These are phyloP conservation scores for Chernovozyma sophiae-reginae DNA, from an alignment of 1,139 yeast genomes.

Conservation along the genomic window DNA sequence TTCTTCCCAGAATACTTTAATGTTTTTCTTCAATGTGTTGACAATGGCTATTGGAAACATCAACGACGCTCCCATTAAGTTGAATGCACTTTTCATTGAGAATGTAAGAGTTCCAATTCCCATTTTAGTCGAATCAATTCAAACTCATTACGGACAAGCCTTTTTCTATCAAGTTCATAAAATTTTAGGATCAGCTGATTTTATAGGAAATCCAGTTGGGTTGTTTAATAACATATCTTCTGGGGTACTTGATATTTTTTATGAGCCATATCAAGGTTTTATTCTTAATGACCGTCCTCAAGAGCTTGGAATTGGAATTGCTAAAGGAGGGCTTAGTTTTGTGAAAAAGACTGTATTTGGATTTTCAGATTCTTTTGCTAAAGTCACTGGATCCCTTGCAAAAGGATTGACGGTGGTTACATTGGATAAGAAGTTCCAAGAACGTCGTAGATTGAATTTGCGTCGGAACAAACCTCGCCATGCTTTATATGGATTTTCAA, in stretches of 20 bases:
- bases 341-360: constrained; percentile 94
- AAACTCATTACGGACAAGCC: constrained; percentile 88
- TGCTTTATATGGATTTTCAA: constrained; percentile 81
- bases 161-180: constrained; percentile 90
- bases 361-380: constrained; percentile 86
- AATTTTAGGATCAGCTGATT: constrained; percentile 92
- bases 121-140: constrained; percentile 62
- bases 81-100: constrained; percentile 84
- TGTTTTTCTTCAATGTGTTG: constrained; percentile 76
- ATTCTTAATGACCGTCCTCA: constrained; percentile 93
- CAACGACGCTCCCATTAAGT: constrained; percentile 90
- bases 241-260: constrained; percentile 93
- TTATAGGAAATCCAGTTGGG: constrained; percentile 96
- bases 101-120: constrained; percentile 86
- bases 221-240: constrained; percentile 88
- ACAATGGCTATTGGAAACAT: constrained; percentile 98
- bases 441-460: constrained; percentile 66
- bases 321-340: constrained; percentile 93
- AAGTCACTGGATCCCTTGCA: constrained; percentile 90
- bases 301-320: constrained; percentile 90
- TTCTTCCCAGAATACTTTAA: constrained; percentile 59
- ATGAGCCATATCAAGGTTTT: constrained; percentile 96
- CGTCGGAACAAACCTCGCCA: constrained; percentile 80
- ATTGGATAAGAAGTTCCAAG: constrained; percentile 81
- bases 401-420: constrained; percentile 92